phyloP scores from a whole-genome alignment of 2,329 filamentous ascomycete species.

The Apiospora phragmitis region DNA sequence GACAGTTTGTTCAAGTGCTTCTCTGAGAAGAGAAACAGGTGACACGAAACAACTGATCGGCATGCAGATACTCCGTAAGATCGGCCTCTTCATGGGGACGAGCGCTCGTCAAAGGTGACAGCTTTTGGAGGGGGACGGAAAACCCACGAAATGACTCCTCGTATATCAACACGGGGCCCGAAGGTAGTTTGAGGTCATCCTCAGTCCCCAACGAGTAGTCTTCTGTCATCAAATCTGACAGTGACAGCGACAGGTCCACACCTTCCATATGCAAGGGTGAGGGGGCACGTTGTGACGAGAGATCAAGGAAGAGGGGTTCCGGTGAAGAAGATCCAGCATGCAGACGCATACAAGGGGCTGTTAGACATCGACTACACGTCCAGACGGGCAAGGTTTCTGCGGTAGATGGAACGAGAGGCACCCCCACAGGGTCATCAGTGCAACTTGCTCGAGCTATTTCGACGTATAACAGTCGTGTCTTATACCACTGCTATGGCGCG shows the following conservation, averaged over 20 bases:
- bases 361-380: neutral
- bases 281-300: neutral
- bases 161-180: neutral
- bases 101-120: too few relatives aligned
- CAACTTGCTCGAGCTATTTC: neutral
- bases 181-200: neutral
- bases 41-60: neutral
- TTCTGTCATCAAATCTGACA: neutral
- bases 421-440: neutral
- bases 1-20: neutral
- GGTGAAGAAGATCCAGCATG: neutral
- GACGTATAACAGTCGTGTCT: neutral
- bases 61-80: too few relatives aligned
- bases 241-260: neutral
- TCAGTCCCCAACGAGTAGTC: too few relatives aligned
- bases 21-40: too few relatives aligned
- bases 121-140: too few relatives aligned
- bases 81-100: too few relatives aligned
- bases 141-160: neutral
- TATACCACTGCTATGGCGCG: neutral
- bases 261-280: neutral
- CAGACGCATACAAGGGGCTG: neutral
- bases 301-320: neutral
- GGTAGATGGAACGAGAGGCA: neutral
- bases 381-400: neutral